Evolutionary conservation across 306 rosid species (phyloP).

Genomic region (Pterocarpus macrocarpus): DNA sequence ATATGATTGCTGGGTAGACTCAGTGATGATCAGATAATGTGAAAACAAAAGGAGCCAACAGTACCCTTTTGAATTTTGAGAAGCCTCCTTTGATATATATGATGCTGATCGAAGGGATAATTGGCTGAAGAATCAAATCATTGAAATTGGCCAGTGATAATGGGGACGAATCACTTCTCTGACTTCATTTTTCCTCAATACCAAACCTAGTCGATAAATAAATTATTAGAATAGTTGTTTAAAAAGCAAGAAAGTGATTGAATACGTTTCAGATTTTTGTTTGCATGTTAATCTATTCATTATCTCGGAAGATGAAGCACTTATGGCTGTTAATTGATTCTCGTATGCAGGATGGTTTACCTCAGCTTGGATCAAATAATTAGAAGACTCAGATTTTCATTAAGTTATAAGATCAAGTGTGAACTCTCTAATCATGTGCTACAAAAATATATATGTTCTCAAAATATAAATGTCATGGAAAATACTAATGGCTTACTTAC

Average conservation of each 20-base stretch:
- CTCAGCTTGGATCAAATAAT: background rate
- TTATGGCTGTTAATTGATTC: background rate
- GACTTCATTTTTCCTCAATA: slow-evolving; percentile 31
- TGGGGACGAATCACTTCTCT: slow-evolving; percentile 33
- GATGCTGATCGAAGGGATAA: background rate
- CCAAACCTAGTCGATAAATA: background rate
- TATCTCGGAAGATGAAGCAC: background rate
- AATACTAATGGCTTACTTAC: background rate
- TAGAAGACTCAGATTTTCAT: background rate
- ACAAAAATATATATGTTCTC: background rate
- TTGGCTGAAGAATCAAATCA: slow-evolving; percentile 41
- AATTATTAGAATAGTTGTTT: background rate
- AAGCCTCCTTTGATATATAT: slow-evolving; percentile 22
- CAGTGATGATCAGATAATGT: slow-evolving; percentile 1
- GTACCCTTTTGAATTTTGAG: slow-evolving; percentile 44
- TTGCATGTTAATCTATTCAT: background rate
- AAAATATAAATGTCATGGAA: background rate
- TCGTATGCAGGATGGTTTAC: background rate
- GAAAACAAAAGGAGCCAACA: slow-evolving; percentile 28
- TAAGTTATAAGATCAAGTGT: background rate
- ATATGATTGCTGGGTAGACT: slow-evolving; percentile 43
- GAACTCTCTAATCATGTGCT: background rate
- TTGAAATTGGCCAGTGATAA: slow-evolving; percentile 30
- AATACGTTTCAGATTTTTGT: background rate
- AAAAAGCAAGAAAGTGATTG: background rate